Evolutionary conservation across 2,329 filamentous ascomycete species (phyloP).

Genomic region (Monosporascus sp.): DNA sequence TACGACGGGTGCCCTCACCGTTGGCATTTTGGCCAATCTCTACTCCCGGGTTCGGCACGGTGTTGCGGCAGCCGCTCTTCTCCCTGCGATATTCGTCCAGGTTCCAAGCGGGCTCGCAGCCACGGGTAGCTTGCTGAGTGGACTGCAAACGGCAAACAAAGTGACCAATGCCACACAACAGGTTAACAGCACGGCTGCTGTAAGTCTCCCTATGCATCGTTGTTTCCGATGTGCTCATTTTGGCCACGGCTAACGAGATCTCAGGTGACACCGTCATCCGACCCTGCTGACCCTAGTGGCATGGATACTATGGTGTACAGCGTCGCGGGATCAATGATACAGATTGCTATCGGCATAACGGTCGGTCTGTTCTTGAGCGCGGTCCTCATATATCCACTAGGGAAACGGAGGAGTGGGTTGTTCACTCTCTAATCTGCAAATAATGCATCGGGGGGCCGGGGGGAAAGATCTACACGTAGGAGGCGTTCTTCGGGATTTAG

Average conservation of each 20-base stretch:
- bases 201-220: slow-evolving; percentile 4
- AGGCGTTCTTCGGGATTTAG: neutral
- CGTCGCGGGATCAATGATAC: slow-evolving; percentile 46
- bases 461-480: no score
- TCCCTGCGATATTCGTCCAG: slow-evolving; percentile 79
- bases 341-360: slow-evolving; percentile 49
- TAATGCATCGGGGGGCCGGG: neutral
- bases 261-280: slow-evolving; percentile 16
- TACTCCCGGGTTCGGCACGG: slow-evolving; percentile 62
- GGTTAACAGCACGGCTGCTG: slow-evolving; percentile 32
- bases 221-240: neutral
- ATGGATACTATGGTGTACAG: slow-evolving; percentile 37
- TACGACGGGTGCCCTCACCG: slow-evolving; percentile 69
- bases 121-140: slow-evolving; percentile 53
- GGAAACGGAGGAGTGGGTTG: slow-evolving; percentile 44
- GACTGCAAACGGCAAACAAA: slow-evolving; percentile 51
- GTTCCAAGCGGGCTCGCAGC: slow-evolving; percentile 60
- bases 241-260: slow-evolving; percentile 4
- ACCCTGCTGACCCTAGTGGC: slow-evolving; percentile 21
- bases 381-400: slow-evolving; percentile 43
- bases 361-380: slow-evolving; percentile 46
- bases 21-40: slow-evolving; percentile 73
- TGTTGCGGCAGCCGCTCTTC: slow-evolving; percentile 76
- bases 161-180: slow-evolving; percentile 34
- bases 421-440: slow-evolving; percentile 38